phyloP scores from a whole-genome alignment of 116 monocot species.

The Iris pallida region DNA sequence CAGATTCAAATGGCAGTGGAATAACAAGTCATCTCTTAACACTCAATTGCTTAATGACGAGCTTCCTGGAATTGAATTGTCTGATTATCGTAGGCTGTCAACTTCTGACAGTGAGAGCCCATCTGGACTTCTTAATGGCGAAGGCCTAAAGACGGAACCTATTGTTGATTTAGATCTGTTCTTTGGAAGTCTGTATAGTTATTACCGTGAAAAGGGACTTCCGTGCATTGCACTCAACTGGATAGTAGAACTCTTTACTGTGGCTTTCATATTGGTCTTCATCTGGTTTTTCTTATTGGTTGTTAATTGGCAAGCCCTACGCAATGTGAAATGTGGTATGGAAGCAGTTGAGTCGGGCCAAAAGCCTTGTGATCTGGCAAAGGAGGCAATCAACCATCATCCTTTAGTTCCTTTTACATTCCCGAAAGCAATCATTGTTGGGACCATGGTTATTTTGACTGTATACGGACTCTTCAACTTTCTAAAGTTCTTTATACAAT shows the following conservation, averaged over 20 bases:
- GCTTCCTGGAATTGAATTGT: slow-evolving; percentile 68
- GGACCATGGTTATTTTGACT: slow-evolving; percentile 68
- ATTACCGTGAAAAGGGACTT: slow-evolving; percentile 84
- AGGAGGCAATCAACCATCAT: slow-evolving; percentile 69
- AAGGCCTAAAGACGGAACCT: slow-evolving; percentile 50
- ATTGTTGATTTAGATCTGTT: slow-evolving; percentile 91
- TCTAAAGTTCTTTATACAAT: slow-evolving; percentile 78
- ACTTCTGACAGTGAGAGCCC: slow-evolving; percentile 67
- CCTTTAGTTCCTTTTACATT: slow-evolving; percentile 86
- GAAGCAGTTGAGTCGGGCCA: slow-evolving; percentile 87
- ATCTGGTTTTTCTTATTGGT: slow-evolving; percentile 79
- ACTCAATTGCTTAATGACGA: slow-evolving; percentile 49
- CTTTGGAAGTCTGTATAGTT: slow-evolving; percentile 77
- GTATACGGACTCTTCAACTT: slow-evolving; percentile 84
- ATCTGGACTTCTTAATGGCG: slow-evolving; percentile 71
- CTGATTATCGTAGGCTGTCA: slow-evolving; percentile 64
- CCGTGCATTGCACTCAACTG: slow-evolving; percentile 81
- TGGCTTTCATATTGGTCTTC: slow-evolving; percentile 64
- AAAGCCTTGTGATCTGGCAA: slow-evolving; percentile 76
- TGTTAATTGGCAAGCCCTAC: slow-evolving; percentile 80
- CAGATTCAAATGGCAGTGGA: slow-evolving; percentile 61
- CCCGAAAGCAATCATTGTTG: slow-evolving; percentile 65
- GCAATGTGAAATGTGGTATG: slow-evolving; percentile 80
- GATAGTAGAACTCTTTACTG: slow-evolving; percentile 75
- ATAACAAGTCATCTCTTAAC: slow-evolving; percentile 45